Conservation (phyloP, 2,329 filamentous ascomycete genomes). For the Dactylellina cionopaga region DNA sequence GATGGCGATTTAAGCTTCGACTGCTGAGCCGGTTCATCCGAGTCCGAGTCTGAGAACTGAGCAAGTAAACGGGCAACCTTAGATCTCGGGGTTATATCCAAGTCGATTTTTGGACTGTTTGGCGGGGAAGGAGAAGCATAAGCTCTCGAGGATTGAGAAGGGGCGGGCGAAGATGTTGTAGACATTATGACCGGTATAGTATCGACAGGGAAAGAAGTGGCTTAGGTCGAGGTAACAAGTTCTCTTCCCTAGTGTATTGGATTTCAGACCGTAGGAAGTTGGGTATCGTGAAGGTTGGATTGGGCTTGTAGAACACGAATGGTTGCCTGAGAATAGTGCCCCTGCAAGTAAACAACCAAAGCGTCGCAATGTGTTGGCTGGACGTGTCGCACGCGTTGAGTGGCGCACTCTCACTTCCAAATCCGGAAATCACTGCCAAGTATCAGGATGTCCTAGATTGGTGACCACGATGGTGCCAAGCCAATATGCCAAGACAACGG, state of each 20-base stretch:
- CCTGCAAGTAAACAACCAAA: constrained; percentile 34
- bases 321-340: no score
- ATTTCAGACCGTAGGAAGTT: no score
- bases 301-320: background rate
- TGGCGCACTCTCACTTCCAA: constrained; percentile 25
- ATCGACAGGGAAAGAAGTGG: background rate
- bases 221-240: background rate
- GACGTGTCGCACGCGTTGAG: constrained; percentile 41
- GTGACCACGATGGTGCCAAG: no score
- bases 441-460: no score
- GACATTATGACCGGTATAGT: constrained; percentile 5
- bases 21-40: constrained; percentile 9
- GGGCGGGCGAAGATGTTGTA: constrained; percentile 27
- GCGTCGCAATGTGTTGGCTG: constrained; percentile 18
- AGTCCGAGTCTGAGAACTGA: constrained; percentile 32
- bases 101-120: constrained; percentile 38
- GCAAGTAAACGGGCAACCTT: constrained; percentile 32
- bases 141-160: constrained; percentile 31
- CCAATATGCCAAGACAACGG: no score
- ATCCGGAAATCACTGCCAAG: background rate
- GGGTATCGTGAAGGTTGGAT: no score
- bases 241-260: no score
- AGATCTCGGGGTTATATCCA: constrained; percentile 31
- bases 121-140: constrained; percentile 41
- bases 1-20: constrained; percentile 7